A percentile compares a stretch with the other conserved stretches of the same genome.
phyloP scores from a whole-genome alignment of 768 basidiomycete species.

The Naganishia vishniacii region DNA sequence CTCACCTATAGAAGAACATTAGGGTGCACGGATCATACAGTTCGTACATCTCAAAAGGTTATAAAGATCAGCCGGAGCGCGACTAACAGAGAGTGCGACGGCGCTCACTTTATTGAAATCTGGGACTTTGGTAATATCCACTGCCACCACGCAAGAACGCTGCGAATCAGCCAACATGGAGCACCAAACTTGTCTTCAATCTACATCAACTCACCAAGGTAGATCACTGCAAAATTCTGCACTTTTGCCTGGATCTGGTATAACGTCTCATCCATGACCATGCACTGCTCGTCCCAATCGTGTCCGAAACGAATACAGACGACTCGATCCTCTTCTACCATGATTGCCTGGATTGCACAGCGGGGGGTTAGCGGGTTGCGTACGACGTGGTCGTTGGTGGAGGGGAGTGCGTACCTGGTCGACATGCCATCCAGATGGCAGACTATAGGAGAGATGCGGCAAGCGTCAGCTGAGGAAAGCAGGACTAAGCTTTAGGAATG shows the following conservation, averaged over 20 bases:
- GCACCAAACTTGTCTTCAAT: too few relatives aligned
- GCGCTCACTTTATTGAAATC: conserved; percentile 89
- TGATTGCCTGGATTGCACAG: conserved; percentile 75
- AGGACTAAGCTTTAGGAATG: too few relatives aligned
- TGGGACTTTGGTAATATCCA: conserved; percentile 92
- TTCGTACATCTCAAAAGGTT: conserved; percentile 81
- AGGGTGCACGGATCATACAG: conserved; percentile 91
- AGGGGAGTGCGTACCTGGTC: conserved; percentile 54
- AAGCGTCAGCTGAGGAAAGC: conserved; percentile 1
- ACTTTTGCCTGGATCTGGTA: conserved; percentile 89
- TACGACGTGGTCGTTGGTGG: not conserved
- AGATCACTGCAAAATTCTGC: conserved; percentile 97
- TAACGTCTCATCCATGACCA: conserved; percentile 98
- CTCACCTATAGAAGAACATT: conserved; percentile 97
- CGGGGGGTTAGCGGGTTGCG: not conserved
- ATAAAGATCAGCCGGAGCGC: not conserved
- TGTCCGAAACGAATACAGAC: conserved; percentile 93
- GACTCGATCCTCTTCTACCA: conserved; percentile 92
- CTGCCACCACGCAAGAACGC: too few relatives aligned
- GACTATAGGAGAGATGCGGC: conserved; percentile 26
- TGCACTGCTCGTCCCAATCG: conserved; percentile 88
- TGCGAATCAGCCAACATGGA: too few relatives aligned
- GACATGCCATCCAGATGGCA: conserved; percentile 75
- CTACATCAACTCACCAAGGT: conserved; percentile 58
- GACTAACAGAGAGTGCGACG: not conserved